Conservation (phyloP, 176 grass and related monocot species). For the Pontederia paniculata region DNA sequence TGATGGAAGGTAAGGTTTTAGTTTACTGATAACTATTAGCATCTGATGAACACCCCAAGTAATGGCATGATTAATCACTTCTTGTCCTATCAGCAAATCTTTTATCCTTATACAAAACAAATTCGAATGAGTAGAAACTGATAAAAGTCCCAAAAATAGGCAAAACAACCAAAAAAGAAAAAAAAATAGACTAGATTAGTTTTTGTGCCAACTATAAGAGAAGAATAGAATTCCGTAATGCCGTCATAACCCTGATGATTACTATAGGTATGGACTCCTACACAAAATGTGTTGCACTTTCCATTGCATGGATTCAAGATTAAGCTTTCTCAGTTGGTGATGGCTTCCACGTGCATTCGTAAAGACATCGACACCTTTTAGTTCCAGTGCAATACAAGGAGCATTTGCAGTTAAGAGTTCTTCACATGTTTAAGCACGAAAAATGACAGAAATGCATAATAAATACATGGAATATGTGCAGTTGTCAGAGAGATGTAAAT, state of each 20-base stretch:
- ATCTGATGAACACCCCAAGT: too few species aligned
- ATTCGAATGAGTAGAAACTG: too few species aligned
- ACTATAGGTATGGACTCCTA: slow-evolving; percentile 83
- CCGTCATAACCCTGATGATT: slow-evolving; percentile 97
- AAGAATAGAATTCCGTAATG: slow-evolving; percentile 53
- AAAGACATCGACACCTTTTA: slow-evolving; percentile 94
- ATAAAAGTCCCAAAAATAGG: too few species aligned
- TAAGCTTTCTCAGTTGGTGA: slow-evolving; percentile 94
- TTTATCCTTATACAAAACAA: too few species aligned
- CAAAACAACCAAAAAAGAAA: neutral
- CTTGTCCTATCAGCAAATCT: too few species aligned
- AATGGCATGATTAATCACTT: too few species aligned
- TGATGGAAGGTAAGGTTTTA: too few species aligned
- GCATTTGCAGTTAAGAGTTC: slow-evolving; percentile 79
- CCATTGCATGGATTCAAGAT: slow-evolving; percentile 92
- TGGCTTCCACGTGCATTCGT: slow-evolving; percentile 93
- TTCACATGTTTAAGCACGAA: slow-evolving; percentile 84
- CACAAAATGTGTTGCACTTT: slow-evolving; percentile 69
- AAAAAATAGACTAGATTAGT: slow-evolving; percentile 1
- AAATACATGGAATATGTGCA: too few species aligned
- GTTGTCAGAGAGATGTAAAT: too few species aligned
- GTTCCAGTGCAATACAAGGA: slow-evolving; percentile 60
- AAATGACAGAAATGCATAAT: neutral
- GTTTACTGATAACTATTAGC: too few species aligned
- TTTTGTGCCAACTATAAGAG: slow-evolving; percentile 5